Evolutionary conservation across 176 grass and related monocot genomes (phyloP).

Genomic region (Paspalum vaginatum): DNA sequence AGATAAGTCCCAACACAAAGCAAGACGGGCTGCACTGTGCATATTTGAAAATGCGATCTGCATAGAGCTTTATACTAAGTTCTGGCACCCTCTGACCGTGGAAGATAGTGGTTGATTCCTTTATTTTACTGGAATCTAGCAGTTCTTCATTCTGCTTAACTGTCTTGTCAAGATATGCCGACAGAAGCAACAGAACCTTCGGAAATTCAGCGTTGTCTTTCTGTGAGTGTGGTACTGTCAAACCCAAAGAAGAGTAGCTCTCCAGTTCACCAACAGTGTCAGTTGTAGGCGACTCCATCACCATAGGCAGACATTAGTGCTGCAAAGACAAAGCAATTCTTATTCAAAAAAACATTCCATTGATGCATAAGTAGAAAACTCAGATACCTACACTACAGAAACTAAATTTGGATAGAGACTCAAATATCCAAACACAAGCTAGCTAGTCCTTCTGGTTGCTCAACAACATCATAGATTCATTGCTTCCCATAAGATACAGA

Average conservation of each 20-base stretch:
- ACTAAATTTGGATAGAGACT: not conserved
- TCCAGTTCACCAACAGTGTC: constrained; percentile 44
- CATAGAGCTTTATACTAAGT: constrained; percentile 76
- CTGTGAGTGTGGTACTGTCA: constrained; percentile 53
- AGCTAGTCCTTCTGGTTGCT: too few relatives aligned
- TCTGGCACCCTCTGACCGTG: constrained; percentile 74
- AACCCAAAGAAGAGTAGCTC: constrained; percentile 66
- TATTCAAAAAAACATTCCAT: not conserved
- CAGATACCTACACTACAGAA: not conserved
- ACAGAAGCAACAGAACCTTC: constrained; percentile 74
- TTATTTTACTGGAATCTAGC: constrained; percentile 52
- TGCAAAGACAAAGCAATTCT: constrained; percentile 44
- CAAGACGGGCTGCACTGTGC: constrained; percentile 89
- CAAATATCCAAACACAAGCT: not conserved
- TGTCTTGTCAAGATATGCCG: constrained; percentile 56
- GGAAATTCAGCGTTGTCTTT: constrained; percentile 60
- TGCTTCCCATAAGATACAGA: not conserved
- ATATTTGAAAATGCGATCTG: constrained; percentile 95
- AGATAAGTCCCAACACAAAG: constrained; percentile 83
- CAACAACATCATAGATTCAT: not conserved
- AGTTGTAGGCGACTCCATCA: constrained; percentile 51
- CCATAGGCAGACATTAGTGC: constrained; percentile 37
- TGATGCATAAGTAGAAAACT: not conserved
- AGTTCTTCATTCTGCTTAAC: constrained; percentile 68
- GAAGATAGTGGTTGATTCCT: constrained; percentile 63